Base-by-base conservation (phyloP, 139 green algal genomes). In the Chlamydomonas asymmetrica region DNA sequence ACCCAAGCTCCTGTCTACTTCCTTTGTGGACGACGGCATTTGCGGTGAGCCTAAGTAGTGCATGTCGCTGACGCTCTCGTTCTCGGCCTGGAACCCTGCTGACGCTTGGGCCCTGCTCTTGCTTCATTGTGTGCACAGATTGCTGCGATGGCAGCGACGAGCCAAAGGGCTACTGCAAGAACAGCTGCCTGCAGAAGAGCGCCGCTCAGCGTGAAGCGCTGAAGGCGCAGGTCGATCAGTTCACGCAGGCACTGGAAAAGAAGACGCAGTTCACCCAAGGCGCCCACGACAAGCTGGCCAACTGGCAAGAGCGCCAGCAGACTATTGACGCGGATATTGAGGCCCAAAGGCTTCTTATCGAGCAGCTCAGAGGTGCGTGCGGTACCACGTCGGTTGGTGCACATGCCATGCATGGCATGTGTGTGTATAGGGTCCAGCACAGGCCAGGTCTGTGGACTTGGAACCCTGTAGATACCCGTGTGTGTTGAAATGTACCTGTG, bases 101-200 rank as follows among this genome's bases (percentile, higher is more conserved):
- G n/a, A n/a, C n/a, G n/a, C n/a, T n/a, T n/a, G n/a, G n/a, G n/a
- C n/a, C n/a, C n/a, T n/a, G n/a, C n/a, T n/a, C 22, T 34, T 27
- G n/a, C 5, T 48, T 60, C 4, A 40, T 60, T 18, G 5, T 66
- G 20, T 23, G 4, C 68, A 69, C 84, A 96, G 92, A 98, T 67
- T 98, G 94, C 84, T 98, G 94, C 59, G 94, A 98, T 82, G 94
- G 94, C 32, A 82, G 79, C 1, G 94, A 98, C 63, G 94, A 98
- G 82, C 43, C 68, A 0, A 50, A 72, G 10, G 92, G 92, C 31
- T 50, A 40, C 2, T 98, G 94, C 86, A 66, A 74, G 39, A 94
- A 97, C 82, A 91, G 74, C 2, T 98, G 94, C 81, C 57, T 85
- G 20, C 78, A 93, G 57, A 78, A 82, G 29, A 90, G 92, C 38